phyloP scores from a whole-genome alignment of 2,329 filamentous ascomycete species.

The Trichoderma atroviride region DNA sequence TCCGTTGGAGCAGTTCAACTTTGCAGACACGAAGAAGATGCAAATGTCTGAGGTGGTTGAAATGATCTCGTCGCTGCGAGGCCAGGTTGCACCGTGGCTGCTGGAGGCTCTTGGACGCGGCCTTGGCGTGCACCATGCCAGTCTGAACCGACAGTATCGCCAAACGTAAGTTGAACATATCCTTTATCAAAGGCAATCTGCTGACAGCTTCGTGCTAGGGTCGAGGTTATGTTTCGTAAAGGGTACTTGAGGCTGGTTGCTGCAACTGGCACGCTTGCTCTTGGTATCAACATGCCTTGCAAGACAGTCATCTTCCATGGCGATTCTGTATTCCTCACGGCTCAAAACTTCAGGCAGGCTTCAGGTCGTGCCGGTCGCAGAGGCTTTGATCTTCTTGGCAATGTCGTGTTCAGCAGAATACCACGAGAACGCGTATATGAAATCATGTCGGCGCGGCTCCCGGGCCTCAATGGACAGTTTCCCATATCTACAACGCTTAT shows the following conservation, averaged over 20 bases:
- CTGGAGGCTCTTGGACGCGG: conserved; percentile 66
- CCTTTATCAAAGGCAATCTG: no score
- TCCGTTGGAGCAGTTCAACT: conserved; percentile 65
- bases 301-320: conserved; percentile 78
- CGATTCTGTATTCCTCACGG: conserved; percentile 72
- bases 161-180: conserved; percentile 53
- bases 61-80: conserved; percentile 54
- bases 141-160: conserved; percentile 77
- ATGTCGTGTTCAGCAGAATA: conserved; percentile 76
- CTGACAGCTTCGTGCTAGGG: conserved; percentile 34
- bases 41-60: conserved; percentile 60
- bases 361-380: conserved; percentile 77
- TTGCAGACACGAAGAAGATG: conserved; percentile 65
- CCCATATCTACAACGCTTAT: conserved; percentile 74
- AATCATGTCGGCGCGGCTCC: conserved; percentile 72
- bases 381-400: conserved; percentile 79
- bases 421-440: conserved; percentile 62
- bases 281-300: conserved; percentile 84
- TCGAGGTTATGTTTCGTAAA: conserved; percentile 74
- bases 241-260: conserved; percentile 72
- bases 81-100: conserved; percentile 51
- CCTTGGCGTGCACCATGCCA: conserved; percentile 76
- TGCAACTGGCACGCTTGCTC: conserved; percentile 73
- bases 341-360: conserved; percentile 75
- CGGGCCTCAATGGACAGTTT: conserved; percentile 76